Evolutionary conservation across 164 flowering plant genomes (phyloP), one percentile per base, ranked within the genome.

Genomic region (Nelumbo lutea): DNA sequence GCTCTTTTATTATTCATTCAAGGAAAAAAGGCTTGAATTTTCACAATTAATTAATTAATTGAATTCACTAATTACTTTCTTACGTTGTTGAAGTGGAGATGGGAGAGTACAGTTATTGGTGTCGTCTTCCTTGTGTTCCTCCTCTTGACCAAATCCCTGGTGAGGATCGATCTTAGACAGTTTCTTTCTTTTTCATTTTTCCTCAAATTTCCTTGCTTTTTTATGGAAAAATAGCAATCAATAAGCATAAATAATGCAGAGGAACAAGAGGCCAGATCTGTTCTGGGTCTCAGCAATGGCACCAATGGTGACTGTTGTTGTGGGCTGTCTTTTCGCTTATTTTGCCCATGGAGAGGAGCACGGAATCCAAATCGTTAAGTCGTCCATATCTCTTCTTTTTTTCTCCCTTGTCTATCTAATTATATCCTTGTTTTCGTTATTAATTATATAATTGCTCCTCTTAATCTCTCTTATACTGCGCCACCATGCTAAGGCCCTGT

Each of bases 251-350:
- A 38, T 10, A 58, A 42, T 70, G 75, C 90, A 92, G 97, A 88
- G 74, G 39, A 78, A 76, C 60, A 89, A 68, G 73, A 89, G 68
- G 0, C 92, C 92, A 52, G 79, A 76, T 57, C 76, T 90, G 40
- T 89, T 88, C 67, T 89, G 89, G 90, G 85, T 95, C n/a, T 84
- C 96, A 41, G 96, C 98, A 3, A 72, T 90, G 10, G 81, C 88
- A 68, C 97, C 98, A 11, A 72, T 90, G 74, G 74, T 82, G 57
- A 57, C 59, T 0, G 97, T 92, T 3, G 47, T 89, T 1, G 42
- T 79, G 13, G 96, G 94, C 15, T 74, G 89, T 44, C 9, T 85
- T 10, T 71, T 87, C 44, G 88, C 88, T 11, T 92, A 80, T 70
- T 74, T 88, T 4, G 70, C 73, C 13, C 77, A 83, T 50, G 87